Base-by-base conservation (phyloP, 2,329 filamentous ascomycete genomes). In the Beauveria caledonica region DNA sequence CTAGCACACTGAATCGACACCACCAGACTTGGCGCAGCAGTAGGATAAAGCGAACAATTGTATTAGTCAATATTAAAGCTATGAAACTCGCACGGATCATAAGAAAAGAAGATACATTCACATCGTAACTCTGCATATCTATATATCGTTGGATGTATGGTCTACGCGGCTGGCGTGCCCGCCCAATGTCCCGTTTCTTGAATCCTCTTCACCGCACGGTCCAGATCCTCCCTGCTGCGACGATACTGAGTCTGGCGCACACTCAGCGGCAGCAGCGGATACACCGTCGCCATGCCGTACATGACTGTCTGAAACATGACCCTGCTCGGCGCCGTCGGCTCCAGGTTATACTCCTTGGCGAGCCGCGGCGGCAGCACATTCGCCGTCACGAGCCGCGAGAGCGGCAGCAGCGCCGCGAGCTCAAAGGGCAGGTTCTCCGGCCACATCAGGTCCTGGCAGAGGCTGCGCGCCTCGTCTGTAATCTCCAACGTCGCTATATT, bases 401-500 rank as follows among this genome's bases (percentile, higher is more conserved):
- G 63, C 21, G 70, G 64, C 56, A 62, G 52, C 29, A 64, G 61
- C 10, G 65, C 66, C 3, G 63, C 61, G 19, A 67, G 13, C 51
- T 63, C 62, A 21, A 63, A 51, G 3, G 69, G 70, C 19, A 68
- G 60, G 27, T 66, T 62, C 11, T 48, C 62, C 7, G 66, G 67
- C 29, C 65, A 69, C 27, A 70, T 50, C 9, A 72, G 63, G 44
- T 67, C 66, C 23, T 50, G 58, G 27, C 62, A 64, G 23, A 71
- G 62, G 42, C 63, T 63, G 27, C 62, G 62, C 17, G 72, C 72
- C 64, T 68, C 66, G 40, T 69, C 64, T 3, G 69, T 73, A 40
- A 76, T 64, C 27, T 71, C 59, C 17, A 74, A 64, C 1, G 66
- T 70, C 40, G 64, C 68, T 25, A 76, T 66, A 51, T 72, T 68